Conservation (phyloP, 805 yeast species). For the Candida manassasensis region DNA sequence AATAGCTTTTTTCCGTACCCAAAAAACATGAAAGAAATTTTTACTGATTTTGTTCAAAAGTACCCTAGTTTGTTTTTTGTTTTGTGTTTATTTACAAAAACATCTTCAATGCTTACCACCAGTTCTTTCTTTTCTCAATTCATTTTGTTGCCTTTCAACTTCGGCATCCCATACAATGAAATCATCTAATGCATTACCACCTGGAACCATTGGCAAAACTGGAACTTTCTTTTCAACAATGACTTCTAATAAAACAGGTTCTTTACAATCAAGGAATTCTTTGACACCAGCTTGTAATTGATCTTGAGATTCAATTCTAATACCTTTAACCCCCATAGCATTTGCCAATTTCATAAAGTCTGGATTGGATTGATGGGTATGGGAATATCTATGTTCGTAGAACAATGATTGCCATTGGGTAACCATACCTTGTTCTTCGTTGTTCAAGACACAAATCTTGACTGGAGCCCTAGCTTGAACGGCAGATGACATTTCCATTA, state of each 20-base stretch:
- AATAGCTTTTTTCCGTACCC: conserved; percentile 1
- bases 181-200: conserved; percentile 91
- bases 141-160: conserved; percentile 66
- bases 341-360: conserved; percentile 90
- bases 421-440: conserved; percentile 99
- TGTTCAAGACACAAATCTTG: conserved; percentile 83
- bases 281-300: conserved; percentile 47
- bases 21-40: neutral
- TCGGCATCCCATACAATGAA: conserved; percentile 83
- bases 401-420: conserved; percentile 98
- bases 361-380: conserved; percentile 94
- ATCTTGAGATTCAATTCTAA: conserved; percentile 64
- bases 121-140: conserved; percentile 68
- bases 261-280: conserved; percentile 67
- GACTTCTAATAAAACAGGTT: conserved; percentile 90
- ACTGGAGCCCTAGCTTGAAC: conserved; percentile 91
- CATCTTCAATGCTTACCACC: conserved; percentile 55
- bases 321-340: conserved; percentile 86
- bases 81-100: neutral
- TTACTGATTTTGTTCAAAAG: neutral
- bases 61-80: no score
- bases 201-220: conserved; percentile 97
- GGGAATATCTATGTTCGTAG: conserved; percentile 96
- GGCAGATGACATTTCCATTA: conserved; percentile 88
- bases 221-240: conserved; percentile 89